Evolutionary conservation across 495 filamentous ascomycete genomes (phyloP).

Genomic region (Hypoxylon crocopeplum): DNA sequence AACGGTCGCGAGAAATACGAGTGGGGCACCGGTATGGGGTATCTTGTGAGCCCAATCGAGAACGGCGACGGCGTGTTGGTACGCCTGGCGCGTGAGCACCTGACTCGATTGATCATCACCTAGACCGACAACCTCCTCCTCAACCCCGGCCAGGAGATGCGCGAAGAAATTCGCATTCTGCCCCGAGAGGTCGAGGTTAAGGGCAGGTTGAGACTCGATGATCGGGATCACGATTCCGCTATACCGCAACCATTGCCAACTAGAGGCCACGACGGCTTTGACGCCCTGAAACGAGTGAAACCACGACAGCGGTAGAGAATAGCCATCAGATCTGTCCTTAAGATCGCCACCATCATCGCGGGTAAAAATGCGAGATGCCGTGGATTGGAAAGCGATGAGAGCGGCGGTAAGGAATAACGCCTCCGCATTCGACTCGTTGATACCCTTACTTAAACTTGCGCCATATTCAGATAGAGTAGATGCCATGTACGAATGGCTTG

Average conservation of each 20-base stretch:
- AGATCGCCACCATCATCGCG: slow-evolving; percentile 47
- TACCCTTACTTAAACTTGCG: slow-evolving; percentile 54
- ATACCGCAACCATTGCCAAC: slow-evolving; percentile 59
- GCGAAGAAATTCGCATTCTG: slow-evolving; percentile 55
- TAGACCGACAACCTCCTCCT: slow-evolving; percentile 52
- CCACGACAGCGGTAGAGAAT: slow-evolving; percentile 60
- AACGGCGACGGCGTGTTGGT: slow-evolving; percentile 61
- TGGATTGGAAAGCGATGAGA: slow-evolving; percentile 65
- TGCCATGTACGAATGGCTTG: slow-evolving; percentile 64
- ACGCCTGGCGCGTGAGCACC: slow-evolving; percentile 54
- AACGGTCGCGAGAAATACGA: slow-evolving; percentile 65
- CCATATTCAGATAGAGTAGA: slow-evolving; percentile 62
- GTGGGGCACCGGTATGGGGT: slow-evolving; percentile 58
- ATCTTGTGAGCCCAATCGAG: slow-evolving; percentile 65
- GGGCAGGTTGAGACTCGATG: slow-evolving; percentile 61
- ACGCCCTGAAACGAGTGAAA: slow-evolving; percentile 67
- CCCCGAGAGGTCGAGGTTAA: slow-evolving; percentile 55
- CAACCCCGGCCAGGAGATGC: slow-evolving; percentile 56
- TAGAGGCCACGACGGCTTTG: slow-evolving; percentile 58
- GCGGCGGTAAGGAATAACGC: slow-evolving; percentile 60
- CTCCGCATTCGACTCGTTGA: slow-evolving; percentile 60
- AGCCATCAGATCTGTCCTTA: slow-evolving; percentile 40
- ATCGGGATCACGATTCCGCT: slow-evolving; percentile 59
- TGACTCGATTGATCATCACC: slow-evolving; percentile 18
- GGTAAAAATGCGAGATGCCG: slow-evolving; percentile 59